Evolutionary conservation across 1,284 basidiomycete species (phyloP).

Genomic region (Exsudoporus floridanus): DNA sequence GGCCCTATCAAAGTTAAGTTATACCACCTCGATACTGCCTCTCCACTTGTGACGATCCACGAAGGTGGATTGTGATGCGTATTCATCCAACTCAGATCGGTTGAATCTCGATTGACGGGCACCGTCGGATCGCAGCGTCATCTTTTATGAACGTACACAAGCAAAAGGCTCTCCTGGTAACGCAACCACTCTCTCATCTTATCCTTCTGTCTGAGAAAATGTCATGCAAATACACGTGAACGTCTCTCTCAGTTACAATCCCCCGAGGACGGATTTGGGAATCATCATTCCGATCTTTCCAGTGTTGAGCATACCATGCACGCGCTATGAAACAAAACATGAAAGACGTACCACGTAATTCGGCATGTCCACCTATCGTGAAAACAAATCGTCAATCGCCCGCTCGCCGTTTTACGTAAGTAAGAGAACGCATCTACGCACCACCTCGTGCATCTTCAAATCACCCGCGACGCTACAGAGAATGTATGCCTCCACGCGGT

Average conservation of each 20-base stretch:
- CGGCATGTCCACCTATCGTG: conserved; percentile 60
- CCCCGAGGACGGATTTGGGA: conserved; percentile 27
- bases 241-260: neutral
- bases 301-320: neutral
- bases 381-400: neutral
- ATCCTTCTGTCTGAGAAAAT: neutral
- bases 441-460: conserved; percentile 61
- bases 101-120: no score
- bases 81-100: no score
- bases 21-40: no score
- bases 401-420: no score
- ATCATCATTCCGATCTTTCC: conserved; percentile 36
- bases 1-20: no score
- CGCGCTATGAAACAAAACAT: neutral
- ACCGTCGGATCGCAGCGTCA: no score
- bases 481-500: conserved; percentile 53
- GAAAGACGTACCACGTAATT: conserved; percentile 53
- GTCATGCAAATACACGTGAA: neutral
- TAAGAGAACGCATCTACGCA: conserved; percentile 35
- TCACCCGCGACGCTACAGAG: conserved; percentile 62
- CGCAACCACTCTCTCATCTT: neutral
- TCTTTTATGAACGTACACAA: no score
- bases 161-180: neutral
- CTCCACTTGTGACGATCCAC: neutral
- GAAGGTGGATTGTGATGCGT: no score